phyloP scores from a whole-genome alignment of 169 alveolate genomes.

The Plasmodium yoelii region DNA sequence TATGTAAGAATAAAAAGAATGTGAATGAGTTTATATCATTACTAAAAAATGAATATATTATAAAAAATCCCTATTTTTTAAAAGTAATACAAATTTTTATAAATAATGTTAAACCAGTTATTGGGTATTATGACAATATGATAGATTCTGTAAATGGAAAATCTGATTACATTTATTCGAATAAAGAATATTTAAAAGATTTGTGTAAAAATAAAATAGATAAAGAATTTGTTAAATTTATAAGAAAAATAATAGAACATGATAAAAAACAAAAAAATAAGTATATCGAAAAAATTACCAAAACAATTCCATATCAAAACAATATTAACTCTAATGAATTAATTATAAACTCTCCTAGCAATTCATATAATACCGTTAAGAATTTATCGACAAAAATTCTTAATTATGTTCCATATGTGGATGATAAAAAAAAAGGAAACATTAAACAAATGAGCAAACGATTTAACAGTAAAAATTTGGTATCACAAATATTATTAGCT shows the following conservation, averaged over 20 bases:
- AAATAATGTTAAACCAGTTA: conserved; percentile 34
- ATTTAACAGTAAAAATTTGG: conserved; percentile 42
- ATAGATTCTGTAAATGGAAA: conserved; percentile 35
- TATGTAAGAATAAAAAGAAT: conserved; percentile 49
- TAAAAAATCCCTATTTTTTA: conserved; percentile 37
- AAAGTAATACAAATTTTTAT: conserved; percentile 29
- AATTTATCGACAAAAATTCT: conserved; percentile 56
- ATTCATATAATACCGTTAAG: conserved; percentile 57
- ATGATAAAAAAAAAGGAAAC: conserved; percentile 55
- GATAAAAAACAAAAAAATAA: conserved; percentile 61
- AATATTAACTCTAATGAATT: conserved; percentile 30
- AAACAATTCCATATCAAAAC: conserved; percentile 14
- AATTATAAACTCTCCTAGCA: conserved; percentile 38
- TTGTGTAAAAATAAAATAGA: conserved; percentile 37
- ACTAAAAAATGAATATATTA: conserved; percentile 27
- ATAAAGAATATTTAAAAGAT: conserved; percentile 7
- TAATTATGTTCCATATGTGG: conserved; percentile 74
- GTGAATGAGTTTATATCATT: conserved; percentile 43
- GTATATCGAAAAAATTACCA: conserved; percentile 13
- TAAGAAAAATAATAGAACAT: conserved; percentile 66
- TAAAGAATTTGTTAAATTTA: conserved; percentile 50
- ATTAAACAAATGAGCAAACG: conserved; percentile 32
- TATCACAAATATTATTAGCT: conserved; percentile 65
- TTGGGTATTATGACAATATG: conserved; percentile 32
- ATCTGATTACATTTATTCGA: conserved; percentile 4